phyloP scores from a whole-genome alignment of 2,329 filamentous ascomycete species.

The Ophiosphaerella korrae region DNA sequence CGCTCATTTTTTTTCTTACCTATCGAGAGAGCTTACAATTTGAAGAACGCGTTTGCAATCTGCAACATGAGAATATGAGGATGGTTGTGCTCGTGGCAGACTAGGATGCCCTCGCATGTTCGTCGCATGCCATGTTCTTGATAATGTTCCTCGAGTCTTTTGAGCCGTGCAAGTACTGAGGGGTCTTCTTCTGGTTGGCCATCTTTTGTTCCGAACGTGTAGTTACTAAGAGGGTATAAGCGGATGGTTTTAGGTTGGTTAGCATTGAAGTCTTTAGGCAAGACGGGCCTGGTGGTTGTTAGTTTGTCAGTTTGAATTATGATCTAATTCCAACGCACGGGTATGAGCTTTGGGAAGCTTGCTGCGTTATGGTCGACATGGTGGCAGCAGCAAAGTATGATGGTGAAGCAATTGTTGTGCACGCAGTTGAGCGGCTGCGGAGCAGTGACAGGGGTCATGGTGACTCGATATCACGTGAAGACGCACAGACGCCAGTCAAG shows the following conservation, averaged over 20 bases:
- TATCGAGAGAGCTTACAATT: constrained; percentile 64
- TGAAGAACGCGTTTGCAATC: constrained; percentile 99
- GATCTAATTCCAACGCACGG: constrained; percentile 53
- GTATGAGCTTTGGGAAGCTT: constrained; percentile 75
- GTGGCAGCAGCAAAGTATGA: constrained; percentile 12
- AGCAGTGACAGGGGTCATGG: constrained; percentile 15
- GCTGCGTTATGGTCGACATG: constrained; percentile 86
- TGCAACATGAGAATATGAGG: constrained; percentile 98
- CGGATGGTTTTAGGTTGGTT: constrained; percentile 90
- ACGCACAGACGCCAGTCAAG: constrained; percentile 1
- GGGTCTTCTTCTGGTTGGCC: constrained; percentile 97
- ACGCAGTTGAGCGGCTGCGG: constrained; percentile 18
- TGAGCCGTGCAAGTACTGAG: constrained; percentile 88
- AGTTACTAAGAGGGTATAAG: constrained; percentile 94
- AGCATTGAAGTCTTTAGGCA: constrained; percentile 82
- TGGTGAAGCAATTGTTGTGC: constrained; percentile 6
- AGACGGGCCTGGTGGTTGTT: constrained; percentile 63
- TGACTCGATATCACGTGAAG: constrained; percentile 7
- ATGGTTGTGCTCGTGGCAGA: constrained; percentile 99
- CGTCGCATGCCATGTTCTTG: constrained; percentile 90
- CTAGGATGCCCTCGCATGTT: constrained; percentile 94
- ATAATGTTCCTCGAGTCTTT: constrained; percentile 96
- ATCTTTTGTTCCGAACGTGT: constrained; percentile 98
- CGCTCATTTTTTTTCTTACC: not conserved
- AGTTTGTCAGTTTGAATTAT: not conserved